These are phyloP conservation scores for Arthrocladium fulminans DNA, from an alignment of 2,329 filamentous ascomycete species.

Conservation along the genomic window DNA sequence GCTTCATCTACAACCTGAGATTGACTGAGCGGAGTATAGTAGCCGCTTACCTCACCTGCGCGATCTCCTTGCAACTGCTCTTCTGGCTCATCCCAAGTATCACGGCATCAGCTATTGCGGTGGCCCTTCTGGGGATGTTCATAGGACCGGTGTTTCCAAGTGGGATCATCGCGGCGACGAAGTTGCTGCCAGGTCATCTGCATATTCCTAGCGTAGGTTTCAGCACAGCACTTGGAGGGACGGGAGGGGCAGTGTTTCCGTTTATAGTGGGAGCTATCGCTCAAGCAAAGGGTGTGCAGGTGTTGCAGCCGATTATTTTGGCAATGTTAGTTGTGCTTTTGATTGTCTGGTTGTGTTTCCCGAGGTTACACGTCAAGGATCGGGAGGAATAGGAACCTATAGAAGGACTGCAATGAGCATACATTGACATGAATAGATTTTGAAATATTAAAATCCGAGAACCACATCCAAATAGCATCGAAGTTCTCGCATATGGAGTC, in stretches of 20 bases:
- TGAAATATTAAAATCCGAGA: too few species aligned
- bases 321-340: constrained; percentile 29
- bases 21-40: constrained; percentile 60
- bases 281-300: constrained; percentile 46
- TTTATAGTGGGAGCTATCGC: constrained; percentile 35
- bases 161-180: constrained; percentile 61
- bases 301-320: constrained; percentile 49
- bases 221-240: constrained; percentile 63
- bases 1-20: constrained; percentile 22
- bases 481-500: too few species aligned
- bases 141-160: constrained; percentile 68
- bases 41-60: constrained; percentile 51
- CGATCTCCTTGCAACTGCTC: constrained; percentile 56
- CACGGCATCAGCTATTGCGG: constrained; percentile 59
- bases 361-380: constrained; percentile 11
- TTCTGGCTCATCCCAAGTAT: constrained; percentile 74
- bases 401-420: too few species aligned
- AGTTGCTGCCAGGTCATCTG: constrained; percentile 59
- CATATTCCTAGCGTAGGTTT: constrained; percentile 73
- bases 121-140: constrained; percentile 64
- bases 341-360: constrained; percentile 20
- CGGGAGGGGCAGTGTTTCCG: constrained; percentile 46
- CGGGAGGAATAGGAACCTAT: too few species aligned
- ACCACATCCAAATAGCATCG: too few species aligned
- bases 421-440: too few species aligned